Conservation (phyloP, 257 asterid species). For the Schizonepeta tenuifolia region DNA sequence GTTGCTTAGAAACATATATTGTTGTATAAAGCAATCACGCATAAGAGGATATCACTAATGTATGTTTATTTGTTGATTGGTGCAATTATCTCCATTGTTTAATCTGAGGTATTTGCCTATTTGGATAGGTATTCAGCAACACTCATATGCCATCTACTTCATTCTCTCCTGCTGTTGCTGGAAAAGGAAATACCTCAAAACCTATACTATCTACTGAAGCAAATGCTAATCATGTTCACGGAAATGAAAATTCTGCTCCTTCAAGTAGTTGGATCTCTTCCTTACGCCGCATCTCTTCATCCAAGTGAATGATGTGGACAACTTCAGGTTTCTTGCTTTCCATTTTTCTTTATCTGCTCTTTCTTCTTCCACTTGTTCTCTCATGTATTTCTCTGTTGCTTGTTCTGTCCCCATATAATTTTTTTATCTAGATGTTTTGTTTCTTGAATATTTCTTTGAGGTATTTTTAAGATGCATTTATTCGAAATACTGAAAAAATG, state of each 20-base stretch:
- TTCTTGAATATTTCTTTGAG: not conserved
- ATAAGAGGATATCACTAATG: not conserved
- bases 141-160: slow-evolving; percentile 70
- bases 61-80: slow-evolving; percentile 26
- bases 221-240: slow-evolving; percentile 58
- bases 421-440: not conserved
- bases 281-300: slow-evolving; percentile 85
- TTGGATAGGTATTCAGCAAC: slow-evolving; percentile 57
- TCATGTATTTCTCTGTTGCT: slow-evolving; percentile 4
- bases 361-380: not conserved
- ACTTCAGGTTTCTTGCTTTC: slow-evolving; percentile 30
- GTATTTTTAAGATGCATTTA: not conserved
- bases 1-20: slow-evolving; percentile 9
- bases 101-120: slow-evolving; percentile 3
- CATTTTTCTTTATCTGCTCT: not conserved
- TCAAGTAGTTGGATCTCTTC: slow-evolving; percentile 94
- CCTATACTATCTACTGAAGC: slow-evolving; percentile 66
- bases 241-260: slow-evolving; percentile 68
- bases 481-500: not conserved
- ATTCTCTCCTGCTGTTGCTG: slow-evolving; percentile 58
- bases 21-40: not conserved
- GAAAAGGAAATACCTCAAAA: slow-evolving; percentile 64
- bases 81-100: not conserved
- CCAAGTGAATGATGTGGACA: slow-evolving; percentile 62
- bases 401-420: not conserved